These are phyloP conservation scores for Tympanopsis confertula DNA, from an alignment of 2,329 filamentous ascomycete species.

Conservation along the genomic window DNA sequence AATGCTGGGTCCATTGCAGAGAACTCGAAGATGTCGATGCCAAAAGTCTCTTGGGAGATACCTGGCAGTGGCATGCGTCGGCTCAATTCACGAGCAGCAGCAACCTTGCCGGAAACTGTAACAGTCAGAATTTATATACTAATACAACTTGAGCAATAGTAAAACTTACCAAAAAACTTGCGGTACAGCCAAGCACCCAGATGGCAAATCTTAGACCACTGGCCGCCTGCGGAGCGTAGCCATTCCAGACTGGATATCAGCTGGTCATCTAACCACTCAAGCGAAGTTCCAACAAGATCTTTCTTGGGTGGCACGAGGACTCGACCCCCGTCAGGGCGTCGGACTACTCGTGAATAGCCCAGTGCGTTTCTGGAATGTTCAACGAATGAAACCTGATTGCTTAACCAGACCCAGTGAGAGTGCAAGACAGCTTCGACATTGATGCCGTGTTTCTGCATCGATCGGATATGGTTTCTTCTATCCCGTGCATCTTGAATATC, in stretches of 20 bases:
- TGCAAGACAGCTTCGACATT: background rate
- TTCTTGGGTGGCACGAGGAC: background rate
- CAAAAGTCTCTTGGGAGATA: background rate
- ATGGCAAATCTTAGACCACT: background rate
- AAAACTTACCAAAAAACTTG: background rate
- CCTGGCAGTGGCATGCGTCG: background rate
- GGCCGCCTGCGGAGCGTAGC: background rate
- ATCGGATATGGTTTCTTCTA: background rate
- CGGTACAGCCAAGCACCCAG: background rate
- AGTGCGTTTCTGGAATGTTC: background rate
- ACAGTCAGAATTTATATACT: background rate
- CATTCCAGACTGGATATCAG: conserved; percentile 1
- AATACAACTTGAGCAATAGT: background rate
- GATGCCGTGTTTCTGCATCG: background rate
- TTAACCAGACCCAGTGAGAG: background rate
- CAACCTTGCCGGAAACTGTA: background rate
- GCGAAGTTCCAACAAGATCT: background rate
- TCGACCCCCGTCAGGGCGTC: background rate
- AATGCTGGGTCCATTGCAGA: too few relatives aligned
- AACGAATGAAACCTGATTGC: background rate
- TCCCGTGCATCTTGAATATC: background rate
- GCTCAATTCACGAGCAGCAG: background rate
- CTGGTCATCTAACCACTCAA: background rate
- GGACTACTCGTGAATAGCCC: background rate
- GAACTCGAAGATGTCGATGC: background rate